Evolutionary conservation across 2,329 filamentous ascomycete genomes (phyloP), one percentile per base, ranked within the genome.

Genomic region (Colletotrichum coccodes): DNA sequence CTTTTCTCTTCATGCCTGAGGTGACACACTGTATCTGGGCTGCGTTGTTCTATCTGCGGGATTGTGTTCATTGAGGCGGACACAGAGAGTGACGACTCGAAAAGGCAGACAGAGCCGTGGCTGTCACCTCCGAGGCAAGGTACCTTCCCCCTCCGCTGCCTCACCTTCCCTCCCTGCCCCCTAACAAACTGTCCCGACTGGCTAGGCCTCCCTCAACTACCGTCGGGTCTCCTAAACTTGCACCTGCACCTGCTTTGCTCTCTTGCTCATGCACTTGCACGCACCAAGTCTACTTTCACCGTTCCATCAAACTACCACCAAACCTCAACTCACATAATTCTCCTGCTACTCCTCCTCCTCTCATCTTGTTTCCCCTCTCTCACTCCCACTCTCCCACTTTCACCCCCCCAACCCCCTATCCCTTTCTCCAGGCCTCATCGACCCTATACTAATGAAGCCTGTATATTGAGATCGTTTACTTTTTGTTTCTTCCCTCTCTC

Each of bases 401-500:
- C 42, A 56, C 46, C 44, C 58, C 61, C 53, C 60, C 42, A 40
- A 21, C 50, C 58, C 62, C 57, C 52, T 69, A 69, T 72, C 68
- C 70, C 64, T 58, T 72, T 72, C 70, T 71, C 71, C 71, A 70
- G 64, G 70, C 67, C 66, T 66, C 70, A 71, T 70, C 70, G 42
- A 66, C 62, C 64, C 58, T 71, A 72, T 60, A 66, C 70, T 68
- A 65, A 70, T 71, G 70, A 70, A 52, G 70, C 49, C 71, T 71
- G 69, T 70, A 70, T 72, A 70, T 70, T 73, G 72, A 71, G 68
- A 53, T 46, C 50, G 57, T 64, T 70, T 64, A 64, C 65, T 49
- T 71, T 63, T 68, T 71, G 60, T 67, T 57, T 67, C 69, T 67
- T 60, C 50, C 60, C 58, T 67, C 63, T 40, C 47, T 68, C 52